Evolutionary conservation across 345 rosid genomes (phyloP), one percentile per base, ranked within the genome.

Genomic region (Brassica incana): DNA sequence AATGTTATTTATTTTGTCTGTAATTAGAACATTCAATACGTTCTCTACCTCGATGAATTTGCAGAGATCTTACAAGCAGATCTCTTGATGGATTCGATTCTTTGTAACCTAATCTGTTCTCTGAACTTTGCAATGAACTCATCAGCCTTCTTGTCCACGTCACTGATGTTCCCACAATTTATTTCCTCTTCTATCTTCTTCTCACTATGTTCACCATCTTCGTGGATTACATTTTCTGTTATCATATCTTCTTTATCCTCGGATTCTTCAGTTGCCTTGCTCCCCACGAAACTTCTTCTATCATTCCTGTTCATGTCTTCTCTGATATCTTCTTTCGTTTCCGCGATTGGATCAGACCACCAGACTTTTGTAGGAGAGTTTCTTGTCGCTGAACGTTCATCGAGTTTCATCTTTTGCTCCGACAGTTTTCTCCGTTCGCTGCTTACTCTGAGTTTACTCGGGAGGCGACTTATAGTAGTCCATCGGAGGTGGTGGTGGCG

Each of bases 111-210:
- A 69, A 96, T 96, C 74, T 96, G 99, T 88, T 96, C 99, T 75
- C 99, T 90, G 86, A 93, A 89, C 84, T 88, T 93, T n/a, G 98
- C 94, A 76, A 96, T 96, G 87, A 96, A 96, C 84, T 92, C 98
- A 69, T 87, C 97, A 0, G 99, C 99, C 70, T 92, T 91, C 94
- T 89, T 90, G 67, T 96, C 97, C 12, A 96, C 99, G 71, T 96
- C 99, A 8, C 91, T 78, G 63, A 52, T 78, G 74, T 82, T 73
- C 4, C 77, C 77, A 77, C 38, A 65, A 1, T 66, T 78, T 62
- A 65, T 89, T 75, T 78, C 81, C 29, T 78, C 75, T 43, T 3
- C 67, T 32, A 30, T 25, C 65, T 54, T 61, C 72, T 63, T 73
- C 67, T 72, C 65, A 0, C 8, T 27, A 14, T 25, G 33, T 5